These are phyloP conservation scores for Drechslerella dactyloides DNA, from an alignment of 2,329 filamentous ascomycete genomes.

Conservation along the genomic window DNA sequence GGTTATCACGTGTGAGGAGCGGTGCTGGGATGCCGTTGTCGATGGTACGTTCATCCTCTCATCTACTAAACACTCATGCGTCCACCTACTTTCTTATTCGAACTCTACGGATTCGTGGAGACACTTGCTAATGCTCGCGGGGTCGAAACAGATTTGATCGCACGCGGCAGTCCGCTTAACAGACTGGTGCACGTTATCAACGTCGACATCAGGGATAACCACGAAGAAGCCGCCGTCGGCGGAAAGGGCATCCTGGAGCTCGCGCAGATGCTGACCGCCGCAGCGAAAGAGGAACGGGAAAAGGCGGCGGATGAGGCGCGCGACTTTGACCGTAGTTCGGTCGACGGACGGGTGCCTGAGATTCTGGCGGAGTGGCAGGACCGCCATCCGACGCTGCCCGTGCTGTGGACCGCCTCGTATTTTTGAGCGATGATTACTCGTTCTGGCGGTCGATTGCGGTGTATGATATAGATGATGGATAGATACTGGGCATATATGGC, in stretches of 20 bases:
- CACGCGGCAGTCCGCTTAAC: constrained; percentile 83
- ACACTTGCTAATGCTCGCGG: not conserved
- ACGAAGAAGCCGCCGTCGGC: constrained; percentile 90
- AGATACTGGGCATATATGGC: not conserved
- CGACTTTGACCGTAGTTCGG: constrained; percentile 72
- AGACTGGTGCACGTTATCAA: constrained; percentile 97
- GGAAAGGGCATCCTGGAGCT: constrained; percentile 91
- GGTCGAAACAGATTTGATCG: constrained; percentile 73
- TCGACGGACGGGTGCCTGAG: constrained; percentile 92
- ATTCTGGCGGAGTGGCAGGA: constrained; percentile 94
- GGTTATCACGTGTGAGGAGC: constrained; percentile 95
- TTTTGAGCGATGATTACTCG: constrained; percentile 67
- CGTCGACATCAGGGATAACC: constrained; percentile 97
- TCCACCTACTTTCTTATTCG: not conserved
- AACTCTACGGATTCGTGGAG: not conserved
- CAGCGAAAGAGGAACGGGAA: constrained; percentile 77
- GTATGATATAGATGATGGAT: constrained; percentile 11
- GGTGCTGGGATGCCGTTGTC: constrained; percentile 97
- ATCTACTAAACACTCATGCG: not conserved
- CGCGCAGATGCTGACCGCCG: constrained; percentile 80
- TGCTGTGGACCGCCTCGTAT: constrained; percentile 94
- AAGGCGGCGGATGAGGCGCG: constrained; percentile 73
- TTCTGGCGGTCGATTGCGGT: constrained; percentile 48
- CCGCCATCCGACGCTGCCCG: constrained; percentile 86
- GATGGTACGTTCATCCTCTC: constrained; percentile 62